phyloP scores from a whole-genome alignment of 192 early-diverging fungal genomes.

The Cladochytrium replicatum region DNA sequence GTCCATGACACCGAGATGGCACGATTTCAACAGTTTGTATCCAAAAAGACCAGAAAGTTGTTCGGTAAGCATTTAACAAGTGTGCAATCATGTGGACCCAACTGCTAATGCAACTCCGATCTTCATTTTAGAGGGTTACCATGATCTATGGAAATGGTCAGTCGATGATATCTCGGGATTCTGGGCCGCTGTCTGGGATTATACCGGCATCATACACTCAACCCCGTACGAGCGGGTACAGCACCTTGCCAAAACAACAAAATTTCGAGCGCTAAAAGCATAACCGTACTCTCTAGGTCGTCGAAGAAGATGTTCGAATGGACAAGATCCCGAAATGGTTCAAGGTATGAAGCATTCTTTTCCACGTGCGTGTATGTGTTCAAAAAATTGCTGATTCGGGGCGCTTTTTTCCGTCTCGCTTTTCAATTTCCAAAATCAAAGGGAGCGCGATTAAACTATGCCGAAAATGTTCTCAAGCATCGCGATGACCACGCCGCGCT shows the following conservation, averaged over 20 bases:
- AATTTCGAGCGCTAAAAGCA: not conserved
- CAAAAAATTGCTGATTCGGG: no score
- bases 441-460: constrained; percentile 76
- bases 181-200: constrained; percentile 84
- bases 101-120: not conserved
- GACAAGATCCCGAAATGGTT: constrained; percentile 89
- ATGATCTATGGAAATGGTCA: constrained; percentile 78
- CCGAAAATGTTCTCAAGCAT: constrained; percentile 73
- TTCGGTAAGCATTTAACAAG: no score
- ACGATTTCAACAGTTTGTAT: no score
- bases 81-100: not conserved
- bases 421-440: no score
- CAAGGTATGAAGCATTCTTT: constrained; percentile 11
- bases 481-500: constrained; percentile 29
- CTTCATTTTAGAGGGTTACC: constrained; percentile 31
- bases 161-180: constrained; percentile 62
- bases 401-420: no score
- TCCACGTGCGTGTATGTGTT: not conserved
- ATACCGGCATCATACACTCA: constrained; percentile 45
- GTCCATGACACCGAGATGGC: no score
- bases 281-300: constrained; percentile 26
- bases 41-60: no score
- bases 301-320: constrained; percentile 68
- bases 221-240: constrained; percentile 18
- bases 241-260: constrained; percentile 15